Evolutionary conservation across 2,329 filamentous ascomycete species (phyloP), one percentile per base, ranked within the genome.

Genomic region (Scedosporium minutisporum): DNA sequence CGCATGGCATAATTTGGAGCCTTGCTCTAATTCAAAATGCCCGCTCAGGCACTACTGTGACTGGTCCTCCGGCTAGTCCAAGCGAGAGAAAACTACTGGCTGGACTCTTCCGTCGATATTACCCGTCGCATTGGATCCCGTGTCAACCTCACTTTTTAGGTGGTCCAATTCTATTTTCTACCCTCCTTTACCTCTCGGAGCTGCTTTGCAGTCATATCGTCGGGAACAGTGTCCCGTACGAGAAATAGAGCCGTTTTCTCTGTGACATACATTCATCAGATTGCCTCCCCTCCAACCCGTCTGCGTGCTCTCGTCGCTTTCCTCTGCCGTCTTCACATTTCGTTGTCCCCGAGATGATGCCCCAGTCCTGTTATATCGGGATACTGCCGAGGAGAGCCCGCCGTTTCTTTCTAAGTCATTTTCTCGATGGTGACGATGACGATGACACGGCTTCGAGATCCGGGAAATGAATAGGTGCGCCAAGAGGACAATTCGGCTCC

Each of bases 121-220:
- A 55, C 18, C 51, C 51, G 23, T 55, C 51, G 23, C 51, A 27
- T 25, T 21, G 12, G 23, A 48, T 55, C 18, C 51, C 51, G 51
- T 55, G 51, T 55, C 23, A 27, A 57, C 42, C 57, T 64, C 21
- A 58, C 58, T 14, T 61, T 63, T 33, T 61, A 44, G 58, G 62
- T 61, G 1, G 63, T 60, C 6, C 48, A 64, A 61, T 23, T n/a
- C 51, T n/a, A 55, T 55, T 23, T 55, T 25, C 23, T 23, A 55
- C 51, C 51, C 51, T 55, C 51, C 21, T 55, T 27, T 25, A 55
- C 51, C 51, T 12, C 18, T 48, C 44, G n/a, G 16, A 55, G 23
- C 51, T 55, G 21, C 48, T 55, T 55, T 27, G 21, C 21, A 14
- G 51, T 23, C 21, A 55, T 3, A 55, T 55, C 14, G 12, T 27